Conservation (phyloP, 2,329 filamentous ascomycete species). For the Colletotrichum somersetense region DNA sequence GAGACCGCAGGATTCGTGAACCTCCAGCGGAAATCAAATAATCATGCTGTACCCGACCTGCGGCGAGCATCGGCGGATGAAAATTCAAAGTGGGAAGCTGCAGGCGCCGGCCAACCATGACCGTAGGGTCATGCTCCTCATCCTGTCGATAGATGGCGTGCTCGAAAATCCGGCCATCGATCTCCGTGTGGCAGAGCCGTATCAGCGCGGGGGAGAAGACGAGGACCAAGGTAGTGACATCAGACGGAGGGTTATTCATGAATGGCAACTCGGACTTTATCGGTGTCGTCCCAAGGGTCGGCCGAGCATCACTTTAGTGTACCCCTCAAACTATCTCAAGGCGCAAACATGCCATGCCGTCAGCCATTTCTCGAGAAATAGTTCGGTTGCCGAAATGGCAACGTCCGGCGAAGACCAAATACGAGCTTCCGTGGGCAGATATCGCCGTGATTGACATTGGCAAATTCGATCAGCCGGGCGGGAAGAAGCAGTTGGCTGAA, state of each 20-base stretch:
- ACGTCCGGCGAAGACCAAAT: slow-evolving; percentile 47
- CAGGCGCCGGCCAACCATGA: background rate
- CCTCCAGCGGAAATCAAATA: background rate
- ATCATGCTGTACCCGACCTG: background rate
- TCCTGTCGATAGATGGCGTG: slow-evolving; percentile 39
- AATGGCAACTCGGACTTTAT: background rate
- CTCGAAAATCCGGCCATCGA: slow-evolving; percentile 20
- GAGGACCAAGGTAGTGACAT: slow-evolving; percentile 10
- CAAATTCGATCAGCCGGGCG: slow-evolving; percentile 61
- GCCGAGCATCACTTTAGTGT: too few relatives aligned
- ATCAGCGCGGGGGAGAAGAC: slow-evolving; percentile 8
- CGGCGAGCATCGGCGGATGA: too few relatives aligned
- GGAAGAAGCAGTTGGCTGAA: slow-evolving; percentile 63
- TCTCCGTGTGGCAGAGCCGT: slow-evolving; percentile 6
- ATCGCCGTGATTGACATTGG: slow-evolving; percentile 65
- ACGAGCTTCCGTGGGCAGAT: slow-evolving; percentile 60
- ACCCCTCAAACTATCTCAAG: background rate
- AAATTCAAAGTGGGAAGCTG: background rate
- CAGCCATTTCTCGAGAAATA: slow-evolving; percentile 24
- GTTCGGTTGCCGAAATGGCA: slow-evolving; percentile 46
- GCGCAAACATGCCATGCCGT: slow-evolving; percentile 29
- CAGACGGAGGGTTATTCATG: slow-evolving; percentile 33
- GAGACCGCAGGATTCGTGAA: background rate
- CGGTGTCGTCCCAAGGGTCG: background rate
- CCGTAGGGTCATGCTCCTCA: slow-evolving; percentile 17